Evolutionary conservation across 192 early-diverging fungal genomes (phyloP).

Genomic region (Umbelopsis isabellina): DNA sequence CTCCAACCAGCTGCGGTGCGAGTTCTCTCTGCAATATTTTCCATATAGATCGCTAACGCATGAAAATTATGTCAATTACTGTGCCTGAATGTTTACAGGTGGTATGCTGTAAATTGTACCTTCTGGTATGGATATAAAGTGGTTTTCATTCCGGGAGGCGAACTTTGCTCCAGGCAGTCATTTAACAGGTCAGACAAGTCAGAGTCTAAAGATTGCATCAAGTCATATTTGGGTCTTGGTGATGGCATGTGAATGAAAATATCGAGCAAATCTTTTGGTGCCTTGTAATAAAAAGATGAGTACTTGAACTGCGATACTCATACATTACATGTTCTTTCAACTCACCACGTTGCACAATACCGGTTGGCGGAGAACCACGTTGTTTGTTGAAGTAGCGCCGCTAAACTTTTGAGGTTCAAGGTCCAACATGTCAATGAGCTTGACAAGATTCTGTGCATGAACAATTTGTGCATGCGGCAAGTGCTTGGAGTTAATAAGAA

Average conservation of each 20-base stretch:
- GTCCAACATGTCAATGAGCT: conserved; percentile 3
- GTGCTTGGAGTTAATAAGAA: neutral
- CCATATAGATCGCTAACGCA: conserved; percentile 60
- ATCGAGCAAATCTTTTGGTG: conserved; percentile 27
- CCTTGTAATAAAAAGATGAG: neutral
- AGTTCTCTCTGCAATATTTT: conserved; percentile 74
- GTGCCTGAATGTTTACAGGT: neutral
- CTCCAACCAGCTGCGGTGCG: conserved; percentile 54
- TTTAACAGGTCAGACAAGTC: conserved; percentile 16
- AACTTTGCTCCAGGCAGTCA: neutral
- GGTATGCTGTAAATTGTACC: conserved; percentile 13
- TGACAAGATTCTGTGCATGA: conserved; percentile 7
- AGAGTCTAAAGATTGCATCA: neutral
- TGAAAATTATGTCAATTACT: neutral
- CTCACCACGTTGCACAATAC: conserved; percentile 20
- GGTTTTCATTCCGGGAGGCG: conserved; percentile 50
- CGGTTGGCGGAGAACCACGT: conserved; percentile 9
- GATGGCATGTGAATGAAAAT: conserved; percentile 48
- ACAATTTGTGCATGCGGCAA: neutral
- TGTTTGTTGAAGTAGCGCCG: neutral
- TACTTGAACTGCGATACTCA: neutral
- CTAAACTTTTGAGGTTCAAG: conserved; percentile 16
- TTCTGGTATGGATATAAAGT: conserved; percentile 61
- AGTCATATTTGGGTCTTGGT: conserved; percentile 27
- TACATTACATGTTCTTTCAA: neutral